A percentile compares a stretch with the other conserved stretches of the same genome.
These are phyloP conservation scores for Aspergillus amoenus DNA, from an alignment of 2,329 filamentous ascomycete genomes.

Conservation along the genomic window DNA sequence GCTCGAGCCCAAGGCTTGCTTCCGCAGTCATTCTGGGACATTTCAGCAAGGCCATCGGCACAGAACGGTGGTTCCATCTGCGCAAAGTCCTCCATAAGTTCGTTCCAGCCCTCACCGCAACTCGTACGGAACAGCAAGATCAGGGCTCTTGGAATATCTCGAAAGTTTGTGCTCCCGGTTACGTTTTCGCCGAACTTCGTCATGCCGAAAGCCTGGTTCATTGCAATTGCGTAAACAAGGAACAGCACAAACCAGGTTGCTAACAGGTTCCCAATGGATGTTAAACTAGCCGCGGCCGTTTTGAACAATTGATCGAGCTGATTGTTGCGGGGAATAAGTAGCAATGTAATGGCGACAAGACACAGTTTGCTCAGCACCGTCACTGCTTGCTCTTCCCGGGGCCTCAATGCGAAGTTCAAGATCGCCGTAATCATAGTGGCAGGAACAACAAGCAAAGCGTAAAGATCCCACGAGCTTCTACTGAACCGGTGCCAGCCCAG, in stretches of 20 bases:
- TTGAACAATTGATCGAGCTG: constrained; percentile 98
- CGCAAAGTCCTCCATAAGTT: constrained; percentile 94
- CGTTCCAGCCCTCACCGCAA: constrained; percentile 93
- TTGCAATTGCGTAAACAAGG: constrained; percentile 90
- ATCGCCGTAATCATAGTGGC: constrained; percentile 83
- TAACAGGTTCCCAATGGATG: constrained; percentile 84
- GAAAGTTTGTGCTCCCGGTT: constrained; percentile 81
- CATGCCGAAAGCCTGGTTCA: constrained; percentile 93
- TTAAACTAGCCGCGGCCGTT: constrained; percentile 90
- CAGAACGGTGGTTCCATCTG: constrained; percentile 77
- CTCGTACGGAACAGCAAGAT: constrained; percentile 92
- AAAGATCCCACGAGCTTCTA: constrained; percentile 93
- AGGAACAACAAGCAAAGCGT: constrained; percentile 74
- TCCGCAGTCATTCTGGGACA: constrained; percentile 89
- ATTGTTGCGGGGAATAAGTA: constrained; percentile 94
- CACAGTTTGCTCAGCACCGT: constrained; percentile 90
- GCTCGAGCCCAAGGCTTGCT: constrained; percentile 83
- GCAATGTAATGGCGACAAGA: constrained; percentile 80
- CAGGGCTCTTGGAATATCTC: constrained; percentile 88
- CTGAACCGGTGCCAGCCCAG: constrained; percentile 90
- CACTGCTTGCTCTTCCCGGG: constrained; percentile 57
- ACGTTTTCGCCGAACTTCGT: constrained; percentile 79
- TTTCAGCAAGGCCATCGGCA: constrained; percentile 59
- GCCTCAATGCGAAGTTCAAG: constrained; percentile 62
- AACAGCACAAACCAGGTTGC: constrained; percentile 98